Evolutionary conservation across 345 rosid species (phyloP), one percentile per base, ranked within the genome.

Genomic region (Populus tremula): DNA sequence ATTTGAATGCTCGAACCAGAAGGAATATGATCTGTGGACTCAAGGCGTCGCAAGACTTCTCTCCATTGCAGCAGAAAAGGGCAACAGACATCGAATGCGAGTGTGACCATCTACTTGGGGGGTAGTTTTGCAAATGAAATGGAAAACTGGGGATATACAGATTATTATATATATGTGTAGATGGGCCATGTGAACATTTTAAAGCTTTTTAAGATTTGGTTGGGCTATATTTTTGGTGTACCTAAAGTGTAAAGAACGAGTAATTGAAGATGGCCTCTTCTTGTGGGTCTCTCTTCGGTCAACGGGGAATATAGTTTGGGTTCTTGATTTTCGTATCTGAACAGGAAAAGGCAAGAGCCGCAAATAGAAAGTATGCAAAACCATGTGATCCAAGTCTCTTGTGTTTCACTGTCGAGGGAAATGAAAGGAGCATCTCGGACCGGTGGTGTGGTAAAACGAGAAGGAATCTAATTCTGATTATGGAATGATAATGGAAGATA

Each of bases 41-140:
- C 93, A 90, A 50, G 98, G 98, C n/a, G 94, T 96, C 13, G 76
- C 96, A 4, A 91, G 94, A 77, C 98, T 92, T 41, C 91, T 96
- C 65, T 73, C 90, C 39, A 74, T 92, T 56, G 91, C 90, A 67
- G 88, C 90, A 3, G 96, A 92, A 67, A 88, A 56, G 88, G 84
- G 72, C 83, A 79, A 63, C 59, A 86, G 89, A 81, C 90, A 87
- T 73, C 86, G 89, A 82, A 29, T 84, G 69, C 91, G 86, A 92
- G 47, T 2, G 47, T 43, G 47, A 12, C 78, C 64, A 61, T 36
- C 38, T 43, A 50, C 1, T 35, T 5, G 50, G 8, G 29, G 35
- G 14, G 21, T 23, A 29, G 39, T 18, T 67, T 62, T 47, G 71
- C 7, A 64, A 33, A 50, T 54, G 33, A 14, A 71, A 9, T 45